These are phyloP conservation scores for Aphanomyces euteiches DNA, from an alignment of 352 stramenopile species.

Conservation along the genomic window DNA sequence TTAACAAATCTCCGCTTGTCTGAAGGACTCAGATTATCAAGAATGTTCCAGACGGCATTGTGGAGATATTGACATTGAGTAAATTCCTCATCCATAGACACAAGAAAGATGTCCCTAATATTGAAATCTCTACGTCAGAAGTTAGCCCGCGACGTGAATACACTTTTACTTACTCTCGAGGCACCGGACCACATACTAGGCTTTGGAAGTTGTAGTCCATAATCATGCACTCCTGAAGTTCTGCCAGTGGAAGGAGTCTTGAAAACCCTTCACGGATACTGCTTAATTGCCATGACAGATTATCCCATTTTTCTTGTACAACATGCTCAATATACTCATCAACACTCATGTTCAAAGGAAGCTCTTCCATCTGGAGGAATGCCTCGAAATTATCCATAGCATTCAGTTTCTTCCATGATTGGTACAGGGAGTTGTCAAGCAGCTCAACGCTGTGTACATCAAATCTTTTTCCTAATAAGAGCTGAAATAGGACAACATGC, in stretches of 20 bases:
- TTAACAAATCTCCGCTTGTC: constrained; percentile 24
- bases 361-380: constrained; percentile 19
- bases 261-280: constrained; percentile 8
- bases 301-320: constrained; percentile 5
- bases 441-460: background rate
- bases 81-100: constrained; percentile 16
- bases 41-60: constrained; percentile 17
- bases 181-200: background rate
- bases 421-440: background rate
- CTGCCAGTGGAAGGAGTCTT: background rate
- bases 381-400: background rate
- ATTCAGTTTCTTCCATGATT: background rate
- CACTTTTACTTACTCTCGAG: background rate
- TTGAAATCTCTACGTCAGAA: background rate
- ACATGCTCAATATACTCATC: constrained; percentile 11
- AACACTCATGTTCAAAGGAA: constrained; percentile 7
- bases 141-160: too few species aligned
- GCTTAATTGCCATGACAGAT: constrained; percentile 17
- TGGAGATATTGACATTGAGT: background rate
- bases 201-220: background rate
- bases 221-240: background rate
- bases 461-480: background rate
- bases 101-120: constrained; percentile 9
- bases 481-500: constrained; percentile 4
- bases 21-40: background rate